Evolutionary conservation across 176 grass and related monocot genomes (phyloP).

Genomic region (Oryza brachyantha): DNA sequence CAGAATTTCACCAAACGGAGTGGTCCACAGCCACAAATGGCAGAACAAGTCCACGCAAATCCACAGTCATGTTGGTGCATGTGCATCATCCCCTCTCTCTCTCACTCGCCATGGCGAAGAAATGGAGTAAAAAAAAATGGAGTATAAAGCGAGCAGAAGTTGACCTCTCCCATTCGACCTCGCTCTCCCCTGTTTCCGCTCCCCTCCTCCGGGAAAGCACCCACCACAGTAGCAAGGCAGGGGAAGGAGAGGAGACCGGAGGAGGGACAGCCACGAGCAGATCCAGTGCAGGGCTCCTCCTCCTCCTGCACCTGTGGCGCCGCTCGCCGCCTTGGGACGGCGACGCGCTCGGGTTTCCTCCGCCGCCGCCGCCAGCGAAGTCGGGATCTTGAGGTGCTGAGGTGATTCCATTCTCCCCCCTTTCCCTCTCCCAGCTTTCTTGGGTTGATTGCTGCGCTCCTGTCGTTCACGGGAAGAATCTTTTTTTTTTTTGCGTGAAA

Average conservation of each 20-base stretch:
- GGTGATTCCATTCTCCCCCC: not conserved
- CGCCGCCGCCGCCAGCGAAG: not conserved
- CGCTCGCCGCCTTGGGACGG: not conserved
- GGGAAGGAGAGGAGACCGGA: not conserved
- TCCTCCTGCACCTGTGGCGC: too few relatives aligned
- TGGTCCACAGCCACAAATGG: not conserved
- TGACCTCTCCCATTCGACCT: not conserved
- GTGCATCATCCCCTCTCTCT: not conserved
- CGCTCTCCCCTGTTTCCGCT: not conserved
- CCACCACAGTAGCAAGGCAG: not conserved
- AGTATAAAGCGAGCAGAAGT: not conserved
- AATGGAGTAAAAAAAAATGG: not conserved
- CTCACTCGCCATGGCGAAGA: not conserved
- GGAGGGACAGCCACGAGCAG: not conserved
- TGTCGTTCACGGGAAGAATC: too few relatives aligned
- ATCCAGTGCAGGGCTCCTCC: too few relatives aligned
- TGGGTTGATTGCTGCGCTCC: too few relatives aligned
- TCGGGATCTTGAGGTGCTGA: not conserved
- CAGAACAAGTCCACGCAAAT: not conserved
- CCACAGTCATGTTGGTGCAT: not conserved
- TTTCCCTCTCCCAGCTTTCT: not conserved
- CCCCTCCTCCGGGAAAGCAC: not conserved
- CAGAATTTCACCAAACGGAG: not conserved
- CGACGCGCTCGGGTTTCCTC: not conserved
- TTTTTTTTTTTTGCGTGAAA: too few relatives aligned